Evolutionary conservation across 2,329 filamentous ascomycete genomes (phyloP).

Genomic region (Xylaria digitata): DNA sequence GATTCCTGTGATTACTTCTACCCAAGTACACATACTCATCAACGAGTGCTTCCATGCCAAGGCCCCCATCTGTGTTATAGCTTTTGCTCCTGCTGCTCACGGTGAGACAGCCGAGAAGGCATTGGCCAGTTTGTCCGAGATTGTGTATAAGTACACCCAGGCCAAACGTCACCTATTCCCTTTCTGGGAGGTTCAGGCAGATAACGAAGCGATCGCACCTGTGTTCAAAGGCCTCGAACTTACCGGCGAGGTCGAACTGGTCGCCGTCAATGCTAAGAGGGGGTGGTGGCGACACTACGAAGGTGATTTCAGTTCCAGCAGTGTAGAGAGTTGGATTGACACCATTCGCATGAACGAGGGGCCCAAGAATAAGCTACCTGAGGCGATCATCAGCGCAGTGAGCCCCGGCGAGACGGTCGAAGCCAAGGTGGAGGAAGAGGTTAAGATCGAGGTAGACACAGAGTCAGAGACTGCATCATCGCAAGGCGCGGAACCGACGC

Average conservation of each 20-base stretch:
- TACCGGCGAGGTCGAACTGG: slow-evolving; percentile 71
- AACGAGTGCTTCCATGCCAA: slow-evolving; percentile 79
- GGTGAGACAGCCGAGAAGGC: slow-evolving; percentile 66
- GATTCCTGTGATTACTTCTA: slow-evolving; percentile 73
- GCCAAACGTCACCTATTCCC: slow-evolving; percentile 80
- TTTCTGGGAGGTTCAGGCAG: slow-evolving; percentile 78
- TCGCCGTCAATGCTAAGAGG: slow-evolving; percentile 86
- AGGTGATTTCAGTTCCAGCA: slow-evolving; percentile 67
- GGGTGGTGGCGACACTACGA: slow-evolving; percentile 85
- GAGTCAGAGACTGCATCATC: slow-evolving; percentile 46
- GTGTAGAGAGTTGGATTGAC: slow-evolving; percentile 88
- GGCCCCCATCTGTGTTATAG: slow-evolving; percentile 85
- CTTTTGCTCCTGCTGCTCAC: slow-evolving; percentile 69
- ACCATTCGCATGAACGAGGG: slow-evolving; percentile 90
- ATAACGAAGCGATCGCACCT: slow-evolving; percentile 65
- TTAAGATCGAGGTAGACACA: slow-evolving; percentile 49
- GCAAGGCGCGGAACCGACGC: slow-evolving; percentile 51
- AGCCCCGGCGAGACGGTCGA: slow-evolving; percentile 59
- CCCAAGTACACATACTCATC: slow-evolving; percentile 74
- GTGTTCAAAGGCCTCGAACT: slow-evolving; percentile 74
- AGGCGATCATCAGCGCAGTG: slow-evolving; percentile 63
- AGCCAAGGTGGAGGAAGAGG: slow-evolving; percentile 51
- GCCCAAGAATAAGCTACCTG: slow-evolving; percentile 78
- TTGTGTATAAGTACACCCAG: slow-evolving; percentile 79
- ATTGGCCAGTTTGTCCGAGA: slow-evolving; percentile 73